Evolutionary conservation across 2,329 filamentous ascomycete genomes (phyloP).

Genomic region (Xylaria sp.): DNA sequence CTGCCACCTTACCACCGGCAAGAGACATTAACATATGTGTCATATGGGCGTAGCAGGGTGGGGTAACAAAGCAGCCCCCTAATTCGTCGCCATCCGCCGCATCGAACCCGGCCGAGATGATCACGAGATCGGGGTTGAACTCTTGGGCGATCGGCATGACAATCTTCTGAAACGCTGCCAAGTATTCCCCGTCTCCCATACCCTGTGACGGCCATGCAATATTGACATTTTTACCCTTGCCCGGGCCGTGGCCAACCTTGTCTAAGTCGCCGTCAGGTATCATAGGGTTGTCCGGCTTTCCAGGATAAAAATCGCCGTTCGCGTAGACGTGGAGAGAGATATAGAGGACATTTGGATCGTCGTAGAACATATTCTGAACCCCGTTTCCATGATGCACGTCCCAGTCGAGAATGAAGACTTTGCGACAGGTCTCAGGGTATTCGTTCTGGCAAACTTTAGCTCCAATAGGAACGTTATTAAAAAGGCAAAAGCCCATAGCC

Average conservation of each 20-base stretch:
- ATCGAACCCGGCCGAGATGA: constrained; percentile 95
- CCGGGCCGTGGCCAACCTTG: constrained; percentile 61
- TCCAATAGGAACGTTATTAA: constrained; percentile 96
- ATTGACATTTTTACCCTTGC: constrained; percentile 68
- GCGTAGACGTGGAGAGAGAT: constrained; percentile 92
- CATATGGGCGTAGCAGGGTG: constrained; percentile 95
- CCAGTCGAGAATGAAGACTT: constrained; percentile 94
- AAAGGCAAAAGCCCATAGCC: constrained; percentile 94
- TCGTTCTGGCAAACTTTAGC: constrained; percentile 84
- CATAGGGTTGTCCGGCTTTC: constrained; percentile 60
- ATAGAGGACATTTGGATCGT: constrained; percentile 93
- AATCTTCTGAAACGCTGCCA: constrained; percentile 93
- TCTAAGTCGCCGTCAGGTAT: constrained; percentile 66
- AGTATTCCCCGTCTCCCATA: constrained; percentile 96
- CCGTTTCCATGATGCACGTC: constrained; percentile 85
- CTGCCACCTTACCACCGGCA: constrained; percentile 85
- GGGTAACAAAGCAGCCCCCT: constrained; percentile 90
- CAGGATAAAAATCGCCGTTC: constrained; percentile 85
- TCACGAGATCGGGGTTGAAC: constrained; percentile 92
- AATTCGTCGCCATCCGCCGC: constrained; percentile 92
- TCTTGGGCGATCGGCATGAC: constrained; percentile 96
- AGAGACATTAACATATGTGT: constrained; percentile 98
- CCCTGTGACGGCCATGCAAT: constrained; percentile 71
- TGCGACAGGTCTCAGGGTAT: constrained; percentile 80
- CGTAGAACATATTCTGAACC: constrained; percentile 94